Evolutionary conservation across 768 basidiomycete genomes (phyloP).

Genomic region (Dentipellis sp.): DNA sequence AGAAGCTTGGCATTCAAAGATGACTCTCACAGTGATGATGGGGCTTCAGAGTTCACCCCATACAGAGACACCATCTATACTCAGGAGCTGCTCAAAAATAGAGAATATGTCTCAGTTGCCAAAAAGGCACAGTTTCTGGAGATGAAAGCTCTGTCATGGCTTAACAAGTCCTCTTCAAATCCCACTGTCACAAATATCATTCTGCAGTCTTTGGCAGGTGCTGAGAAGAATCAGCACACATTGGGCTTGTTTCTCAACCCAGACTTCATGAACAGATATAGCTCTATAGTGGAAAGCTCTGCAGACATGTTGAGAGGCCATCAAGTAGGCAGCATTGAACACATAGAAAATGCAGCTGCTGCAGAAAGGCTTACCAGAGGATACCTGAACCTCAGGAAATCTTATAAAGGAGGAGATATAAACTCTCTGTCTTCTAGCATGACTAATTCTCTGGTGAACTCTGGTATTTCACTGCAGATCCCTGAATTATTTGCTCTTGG

Average conservation of each 20-base stretch:
- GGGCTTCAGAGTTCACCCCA: no score
- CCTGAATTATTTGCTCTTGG: neutral
- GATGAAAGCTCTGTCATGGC: neutral
- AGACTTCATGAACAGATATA: no score
- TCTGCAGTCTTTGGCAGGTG: neutral
- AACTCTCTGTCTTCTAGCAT: no score
- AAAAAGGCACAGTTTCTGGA: neutral
- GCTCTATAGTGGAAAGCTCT: no score
- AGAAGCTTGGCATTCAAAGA: neutral
- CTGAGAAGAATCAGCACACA: neutral
- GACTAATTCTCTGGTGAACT: no score
- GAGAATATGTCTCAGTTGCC: neutral
- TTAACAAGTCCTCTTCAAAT: neutral
- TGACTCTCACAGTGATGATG: neutral
- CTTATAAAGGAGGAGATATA: no score
- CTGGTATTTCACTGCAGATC: neutral
- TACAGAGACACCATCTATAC: neutral
- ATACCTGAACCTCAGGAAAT: no score
- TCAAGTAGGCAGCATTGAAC: no score
- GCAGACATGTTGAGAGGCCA: no score
- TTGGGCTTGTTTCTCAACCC: no score
- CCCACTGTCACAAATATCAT: neutral
- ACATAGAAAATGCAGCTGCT: no score
- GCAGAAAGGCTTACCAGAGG: no score
- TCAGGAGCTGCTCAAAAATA: neutral